Evolutionary conservation across 371 early-diverging fungal species (phyloP).

Genomic region (Syncephalastrum contaminatum): DNA sequence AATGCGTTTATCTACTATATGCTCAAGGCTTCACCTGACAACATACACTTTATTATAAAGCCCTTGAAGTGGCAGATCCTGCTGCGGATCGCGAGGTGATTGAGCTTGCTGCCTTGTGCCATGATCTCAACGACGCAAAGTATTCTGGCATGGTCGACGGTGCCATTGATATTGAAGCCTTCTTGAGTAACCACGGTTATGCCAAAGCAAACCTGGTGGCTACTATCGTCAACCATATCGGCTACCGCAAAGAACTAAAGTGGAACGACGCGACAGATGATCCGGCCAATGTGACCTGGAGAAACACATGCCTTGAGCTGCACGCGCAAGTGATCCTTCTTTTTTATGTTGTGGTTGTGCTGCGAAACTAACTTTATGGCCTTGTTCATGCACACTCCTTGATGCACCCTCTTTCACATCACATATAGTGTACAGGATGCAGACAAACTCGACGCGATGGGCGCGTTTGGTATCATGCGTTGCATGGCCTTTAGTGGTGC

Average conservation of each 20-base stretch:
- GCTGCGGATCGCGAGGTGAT: slow-evolving; percentile 57
- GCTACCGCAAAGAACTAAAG: slow-evolving; percentile 70
- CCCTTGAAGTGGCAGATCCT: slow-evolving; percentile 42
- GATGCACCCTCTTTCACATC: not conserved
- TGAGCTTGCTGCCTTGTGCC: slow-evolving; percentile 72
- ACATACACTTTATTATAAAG: slow-evolving; percentile 13
- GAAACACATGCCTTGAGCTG: slow-evolving; percentile 58
- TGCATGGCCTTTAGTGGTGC: slow-evolving; percentile 76
- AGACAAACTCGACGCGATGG: slow-evolving; percentile 81
- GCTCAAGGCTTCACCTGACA: not conserved
- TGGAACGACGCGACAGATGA: slow-evolving; percentile 44
- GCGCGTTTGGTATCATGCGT: slow-evolving; percentile 75
- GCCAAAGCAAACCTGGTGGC: slow-evolving; percentile 50
- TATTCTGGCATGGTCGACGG: slow-evolving; percentile 43
- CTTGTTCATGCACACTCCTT: not conserved
- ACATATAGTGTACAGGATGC: slow-evolving; percentile 73
- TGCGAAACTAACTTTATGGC: not conserved
- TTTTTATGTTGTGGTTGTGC: slow-evolving; percentile 3
- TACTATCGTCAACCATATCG: slow-evolving; percentile 66
- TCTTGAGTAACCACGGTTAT: slow-evolving; percentile 40
- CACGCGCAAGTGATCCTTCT: slow-evolving; percentile 45
- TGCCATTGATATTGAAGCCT: slow-evolving; percentile 38
- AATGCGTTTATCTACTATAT: not conserved
- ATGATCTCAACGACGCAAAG: slow-evolving; percentile 78
- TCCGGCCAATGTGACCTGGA: slow-evolving; percentile 43